Percentiles rank a stretch among this genome's conserved stretches.
Evolutionary conservation across 768 basidiomycete species (phyloP).

Genomic region (Lactifluus pinguis): DNA sequence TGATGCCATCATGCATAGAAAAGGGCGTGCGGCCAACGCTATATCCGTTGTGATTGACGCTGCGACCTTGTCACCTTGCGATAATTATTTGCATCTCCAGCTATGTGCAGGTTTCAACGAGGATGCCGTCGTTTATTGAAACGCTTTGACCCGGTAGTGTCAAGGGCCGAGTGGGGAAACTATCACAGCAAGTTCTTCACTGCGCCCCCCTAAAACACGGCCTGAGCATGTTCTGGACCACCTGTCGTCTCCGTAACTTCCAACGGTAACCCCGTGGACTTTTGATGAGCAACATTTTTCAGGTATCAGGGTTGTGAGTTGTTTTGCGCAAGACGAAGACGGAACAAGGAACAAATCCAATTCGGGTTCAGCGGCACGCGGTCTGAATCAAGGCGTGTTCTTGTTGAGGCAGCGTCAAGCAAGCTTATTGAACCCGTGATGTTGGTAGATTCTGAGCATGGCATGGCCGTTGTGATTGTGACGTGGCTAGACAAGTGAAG

Average conservation of each 20-base stretch:
- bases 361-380: constrained; percentile 33
- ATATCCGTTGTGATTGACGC: constrained; percentile 11
- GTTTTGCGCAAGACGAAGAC: constrained; percentile 35
- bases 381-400: constrained; percentile 51
- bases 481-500: constrained; percentile 13
- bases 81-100: constrained; percentile 2
- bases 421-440: constrained; percentile 40
- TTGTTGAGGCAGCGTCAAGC: constrained; percentile 61
- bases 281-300: constrained; percentile 35
- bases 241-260: constrained; percentile 76
- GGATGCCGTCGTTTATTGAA: constrained; percentile 9
- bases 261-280: constrained; percentile 55
- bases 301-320: constrained; percentile 49
- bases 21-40: constrained; percentile 4
- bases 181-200: constrained; percentile 78
- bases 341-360: constrained; percentile 42
- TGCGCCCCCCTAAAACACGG: constrained; percentile 50
- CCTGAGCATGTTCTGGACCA: constrained; percentile 31
- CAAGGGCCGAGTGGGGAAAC: constrained; percentile 75
- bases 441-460: constrained; percentile 6
- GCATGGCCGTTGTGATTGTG: constrained; percentile 7
- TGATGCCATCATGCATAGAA: constrained; percentile 1
- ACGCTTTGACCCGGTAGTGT: constrained; percentile 6
- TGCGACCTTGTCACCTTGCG: background rate
- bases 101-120: constrained; percentile 16